Evolutionary conservation across 2,329 filamentous ascomycete genomes (phyloP).

Genomic region (Cladosporium sp.): DNA sequence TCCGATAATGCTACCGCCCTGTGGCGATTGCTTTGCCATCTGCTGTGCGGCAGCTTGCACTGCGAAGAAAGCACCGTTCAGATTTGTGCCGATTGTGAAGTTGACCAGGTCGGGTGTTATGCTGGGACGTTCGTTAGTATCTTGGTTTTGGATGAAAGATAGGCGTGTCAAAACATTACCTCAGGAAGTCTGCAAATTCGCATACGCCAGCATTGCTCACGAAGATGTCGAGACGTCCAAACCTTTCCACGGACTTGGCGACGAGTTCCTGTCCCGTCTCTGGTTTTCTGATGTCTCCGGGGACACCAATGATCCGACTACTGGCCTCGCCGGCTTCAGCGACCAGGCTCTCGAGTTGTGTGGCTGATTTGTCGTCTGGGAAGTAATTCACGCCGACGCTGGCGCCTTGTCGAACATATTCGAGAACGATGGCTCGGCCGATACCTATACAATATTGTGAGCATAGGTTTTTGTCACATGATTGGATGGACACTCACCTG

Average conservation of each 20-base stretch:
- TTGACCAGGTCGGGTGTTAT: conserved; percentile 67
- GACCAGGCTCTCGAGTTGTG: conserved; percentile 42
- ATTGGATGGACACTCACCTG: conserved; percentile 46
- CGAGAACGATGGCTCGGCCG: conserved; percentile 76
- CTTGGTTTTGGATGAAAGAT: too few species aligned
- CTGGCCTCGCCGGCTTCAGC: conserved; percentile 13
- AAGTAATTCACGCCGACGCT: conserved; percentile 78
- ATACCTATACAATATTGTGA: conserved; percentile 60
- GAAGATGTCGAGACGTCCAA: conserved; percentile 60
- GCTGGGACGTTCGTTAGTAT: conserved; percentile 33
- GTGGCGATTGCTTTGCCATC: conserved; percentile 57
- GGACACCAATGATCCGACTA: conserved; percentile 57
- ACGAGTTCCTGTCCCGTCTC: conserved; percentile 68
- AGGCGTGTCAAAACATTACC: conserved; percentile 38
- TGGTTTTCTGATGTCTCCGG: conserved; percentile 73
- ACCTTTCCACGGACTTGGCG: conserved; percentile 57
- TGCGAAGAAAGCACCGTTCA: conserved; percentile 83
- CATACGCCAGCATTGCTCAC: conserved; percentile 88
- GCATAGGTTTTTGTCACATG: not conserved
- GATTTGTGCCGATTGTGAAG: conserved; percentile 72
- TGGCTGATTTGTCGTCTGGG: conserved; percentile 48
- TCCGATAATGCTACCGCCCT: conserved; percentile 76
- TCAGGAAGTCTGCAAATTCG: conserved; percentile 80
- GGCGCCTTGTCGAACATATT: conserved; percentile 73
- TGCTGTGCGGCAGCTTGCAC: conserved; percentile 80